Base-by-base conservation (phyloP, 352 stramenopile genomes). In the Phytopythium aichiense region DNA sequence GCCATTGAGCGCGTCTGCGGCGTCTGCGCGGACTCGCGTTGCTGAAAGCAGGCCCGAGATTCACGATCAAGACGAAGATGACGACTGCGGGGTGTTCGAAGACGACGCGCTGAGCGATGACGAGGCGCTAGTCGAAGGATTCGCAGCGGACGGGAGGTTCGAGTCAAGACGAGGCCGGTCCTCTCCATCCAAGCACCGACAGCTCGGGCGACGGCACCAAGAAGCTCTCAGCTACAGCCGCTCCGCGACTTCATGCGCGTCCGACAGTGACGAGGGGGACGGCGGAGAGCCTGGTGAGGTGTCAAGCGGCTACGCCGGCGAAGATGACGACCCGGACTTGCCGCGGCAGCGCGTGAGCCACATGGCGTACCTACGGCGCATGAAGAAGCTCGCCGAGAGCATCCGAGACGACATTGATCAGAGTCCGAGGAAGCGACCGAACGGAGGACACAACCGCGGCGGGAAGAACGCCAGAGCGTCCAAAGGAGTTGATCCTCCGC, bases 321-420 rank as follows among this genome's bases (percentile, higher is more conserved):
- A 65, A 31, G 62, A 72, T 20, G 59, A 75, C 16, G 76, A 84
- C 16, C 65, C 66, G 3, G 76, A 87, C 15, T 30, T 89, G 30
- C 79, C 81, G 58, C 50, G 69, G 18, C 76, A 88, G 28, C 79
- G 81, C 4, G 69, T 88, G 23, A 73, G 77, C 53, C 81, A 91
- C 63, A 75, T 91, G 77, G 79, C 85, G 52, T 91, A 89, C 56
- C 56, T 91, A 55, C 72, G 78, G 23, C 67, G 74, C 35, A 88
- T 91, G 82, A 88, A 81, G 52, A 73, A 77, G 42, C 63, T 91
- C 2, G 77, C 77, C 15, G 77, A 91, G 46, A 88, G 59, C 33
- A 91, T 91, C 35, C 81, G 82, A 16, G 70, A 86, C 23, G 81
- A 89, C 52, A 54, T 91, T 4, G 22, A 8, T 7, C 22, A 22